A percentile compares a stretch with the other conserved stretches of the same genome.
Evolutionary conservation across 2,329 filamentous ascomycete species (phyloP).

Genomic region (Trichophyton simii): DNA sequence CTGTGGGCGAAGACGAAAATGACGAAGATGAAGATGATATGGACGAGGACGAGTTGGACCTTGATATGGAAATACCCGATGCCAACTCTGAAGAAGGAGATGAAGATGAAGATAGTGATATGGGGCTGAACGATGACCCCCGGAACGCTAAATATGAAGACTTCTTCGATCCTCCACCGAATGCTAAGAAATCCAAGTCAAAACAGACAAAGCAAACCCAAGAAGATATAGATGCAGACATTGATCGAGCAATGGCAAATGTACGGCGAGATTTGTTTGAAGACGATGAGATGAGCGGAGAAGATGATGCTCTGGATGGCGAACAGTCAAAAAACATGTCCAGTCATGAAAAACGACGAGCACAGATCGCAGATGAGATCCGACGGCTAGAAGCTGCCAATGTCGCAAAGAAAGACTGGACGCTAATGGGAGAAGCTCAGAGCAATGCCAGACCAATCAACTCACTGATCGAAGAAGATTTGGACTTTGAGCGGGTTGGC

Average conservation of each 20-base stretch:
- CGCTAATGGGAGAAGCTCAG: constrained; percentile 72
- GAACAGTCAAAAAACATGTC: constrained; percentile 42
- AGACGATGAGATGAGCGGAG: constrained; percentile 39
- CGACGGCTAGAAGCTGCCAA: constrained; percentile 79
- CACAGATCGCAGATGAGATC: constrained; percentile 79
- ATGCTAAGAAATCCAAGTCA: constrained; percentile 40
- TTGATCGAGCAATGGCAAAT: constrained; percentile 72
- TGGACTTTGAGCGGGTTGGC: constrained; percentile 89
- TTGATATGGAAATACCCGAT: neutral
- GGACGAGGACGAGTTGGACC: constrained; percentile 47
- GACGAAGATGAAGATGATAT: constrained; percentile 53
- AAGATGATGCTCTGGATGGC: constrained; percentile 52
- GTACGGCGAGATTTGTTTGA: constrained; percentile 87
- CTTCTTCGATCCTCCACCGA: constrained; percentile 78
- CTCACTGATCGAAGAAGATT: constrained; percentile 83
- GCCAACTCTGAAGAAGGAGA: neutral
- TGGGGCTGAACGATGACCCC: constrained; percentile 31
- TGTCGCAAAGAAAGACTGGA: constrained; percentile 84
- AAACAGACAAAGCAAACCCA: constrained; percentile 18
- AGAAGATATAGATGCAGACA: constrained; percentile 34
- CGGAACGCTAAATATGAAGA: constrained; percentile 41
- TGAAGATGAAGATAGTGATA: constrained; percentile 42
- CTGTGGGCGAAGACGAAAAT: constrained; percentile 47
- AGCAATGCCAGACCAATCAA: constrained; percentile 75
- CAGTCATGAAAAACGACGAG: constrained; percentile 73